Base-by-base conservation (phyloP, 2,329 filamentous ascomycete genomes). In the Fusarium poae region DNA sequence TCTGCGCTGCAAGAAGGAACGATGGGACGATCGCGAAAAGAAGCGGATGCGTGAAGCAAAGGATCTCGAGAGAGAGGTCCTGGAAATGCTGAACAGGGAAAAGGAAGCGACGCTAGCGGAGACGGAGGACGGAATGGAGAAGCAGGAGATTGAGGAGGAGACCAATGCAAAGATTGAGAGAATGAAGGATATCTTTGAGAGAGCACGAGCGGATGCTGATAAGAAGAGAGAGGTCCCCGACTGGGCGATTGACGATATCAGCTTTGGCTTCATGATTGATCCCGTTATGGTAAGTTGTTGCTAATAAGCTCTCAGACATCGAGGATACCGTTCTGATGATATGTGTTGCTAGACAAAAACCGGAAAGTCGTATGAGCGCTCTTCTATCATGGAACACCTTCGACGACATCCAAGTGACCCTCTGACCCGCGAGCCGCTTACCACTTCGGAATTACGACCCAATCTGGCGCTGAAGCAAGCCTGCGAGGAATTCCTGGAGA, bases 351-450 rank as follows among this genome's bases (percentile, higher is more conserved):
- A 83, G 90, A 95, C 92, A 2, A 94, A 92, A 74, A 94, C 91
- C 2, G 96, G 96, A 15, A 92, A 94, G 68, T 96, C 92, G 2
- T 99, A 97, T 77, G 96, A 98, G 78, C 88, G 95, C 42, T 86
- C 92, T 0, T 92, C 92, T 18, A 91, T 99, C 64, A 84, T 94
- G 75, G 93, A 97, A 79, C 94, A 97, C 76, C 84, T 99, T 27
- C 91, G 91, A 73, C 85, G 91, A 23, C 88, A 88, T 34, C 85
- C 85, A 1, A 91, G 88, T 16, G 96, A 99, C 77, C 96, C 96
- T 1, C 79, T 98, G 35, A 97, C 95, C 1, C 85, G 95, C 42
- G 91, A 94, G 66, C 88, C 91, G 0, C 84, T 97, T 49, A 80
- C 80, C 0, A 83, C 88, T 1, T 81, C 84, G 2, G 93, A 97